Percentiles rank a stretch among this genome's conserved stretches.
Conservation (phyloP, 2,329 filamentous ascomycete species). For the Penicillium sp. region DNA sequence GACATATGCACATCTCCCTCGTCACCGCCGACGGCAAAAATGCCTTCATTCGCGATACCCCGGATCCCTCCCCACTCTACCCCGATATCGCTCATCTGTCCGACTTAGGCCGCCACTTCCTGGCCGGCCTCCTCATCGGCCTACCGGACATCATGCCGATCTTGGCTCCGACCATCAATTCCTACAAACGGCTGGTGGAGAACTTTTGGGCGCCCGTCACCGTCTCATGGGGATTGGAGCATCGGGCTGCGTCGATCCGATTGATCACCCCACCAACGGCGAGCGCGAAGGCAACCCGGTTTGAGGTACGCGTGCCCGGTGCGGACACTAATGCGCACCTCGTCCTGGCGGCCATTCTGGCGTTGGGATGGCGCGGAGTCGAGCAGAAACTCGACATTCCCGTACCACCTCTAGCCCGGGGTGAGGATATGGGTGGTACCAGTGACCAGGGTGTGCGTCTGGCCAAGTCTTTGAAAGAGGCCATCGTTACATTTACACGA, state of each 20-base stretch:
- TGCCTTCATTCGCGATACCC: conserved; percentile 70
- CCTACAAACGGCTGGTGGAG: conserved; percentile 95
- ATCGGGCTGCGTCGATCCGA: conserved; percentile 86
- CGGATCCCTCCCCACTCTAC: conserved; percentile 70
- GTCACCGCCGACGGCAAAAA: conserved; percentile 80
- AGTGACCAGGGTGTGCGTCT: conserved; percentile 72
- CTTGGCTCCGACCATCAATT: conserved; percentile 91
- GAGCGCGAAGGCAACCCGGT: conserved; percentile 80
- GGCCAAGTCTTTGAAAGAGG: conserved; percentile 82
- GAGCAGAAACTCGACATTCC: conserved; percentile 86
- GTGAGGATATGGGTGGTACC: conserved; percentile 73
- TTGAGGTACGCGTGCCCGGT: conserved; percentile 91
- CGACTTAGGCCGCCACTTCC: conserved; percentile 86
- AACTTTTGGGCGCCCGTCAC: conserved; percentile 99
- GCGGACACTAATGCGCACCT: conserved; percentile 89
- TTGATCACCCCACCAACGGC: conserved; percentile 85
- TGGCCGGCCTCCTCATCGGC: conserved; percentile 84
- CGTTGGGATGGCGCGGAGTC: conserved; percentile 84
- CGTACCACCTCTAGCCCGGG: conserved; percentile 78
- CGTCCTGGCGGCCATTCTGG: conserved; percentile 82
- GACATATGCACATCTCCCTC: conserved; percentile 92
- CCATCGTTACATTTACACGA: conserved; percentile 72
- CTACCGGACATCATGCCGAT: conserved; percentile 95
- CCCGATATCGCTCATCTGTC: conserved; percentile 77
- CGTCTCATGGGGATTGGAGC: conserved; percentile 94